phyloP scores from a whole-genome alignment of 2,329 filamentous ascomycete species.

The Cladosporium sp. region DNA sequence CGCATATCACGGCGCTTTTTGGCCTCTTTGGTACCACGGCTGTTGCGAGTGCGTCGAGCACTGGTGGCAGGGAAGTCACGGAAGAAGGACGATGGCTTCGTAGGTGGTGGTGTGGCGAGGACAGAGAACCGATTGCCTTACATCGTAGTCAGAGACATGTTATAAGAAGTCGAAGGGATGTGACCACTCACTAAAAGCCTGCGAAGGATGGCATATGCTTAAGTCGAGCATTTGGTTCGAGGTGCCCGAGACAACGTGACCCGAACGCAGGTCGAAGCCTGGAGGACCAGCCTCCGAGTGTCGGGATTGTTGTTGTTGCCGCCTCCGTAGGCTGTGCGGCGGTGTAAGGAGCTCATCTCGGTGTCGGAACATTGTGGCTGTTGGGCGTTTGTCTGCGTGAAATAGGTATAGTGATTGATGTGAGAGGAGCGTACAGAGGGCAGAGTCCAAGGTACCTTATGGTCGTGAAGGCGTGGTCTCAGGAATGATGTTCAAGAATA shows the following conservation, averaged over 20 bases:
- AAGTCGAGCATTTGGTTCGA: slow-evolving; percentile 28
- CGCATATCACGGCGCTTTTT: slow-evolving; percentile 37
- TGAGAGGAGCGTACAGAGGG: slow-evolving; percentile 2
- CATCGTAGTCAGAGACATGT: not conserved
- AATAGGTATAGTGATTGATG: slow-evolving; percentile 19
- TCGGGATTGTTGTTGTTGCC: slow-evolving; percentile 18
- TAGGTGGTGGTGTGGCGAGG: slow-evolving; percentile 25
- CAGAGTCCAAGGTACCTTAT: not conserved
- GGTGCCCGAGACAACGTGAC: not conserved
- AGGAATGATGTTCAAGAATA: not conserved
- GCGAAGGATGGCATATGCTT: slow-evolving; percentile 33
- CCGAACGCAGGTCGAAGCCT: slow-evolving; percentile 15
- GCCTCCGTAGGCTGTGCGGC: slow-evolving; percentile 26
- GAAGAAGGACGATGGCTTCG: slow-evolving; percentile 7
- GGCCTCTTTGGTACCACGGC: slow-evolving; percentile 34
- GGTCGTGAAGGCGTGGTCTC: slow-evolving; percentile 7
- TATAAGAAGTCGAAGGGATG: not conserved
- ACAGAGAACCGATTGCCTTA: slow-evolving; percentile 35
- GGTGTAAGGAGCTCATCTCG: slow-evolving; percentile 24
- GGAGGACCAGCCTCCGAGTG: slow-evolving; percentile 23
- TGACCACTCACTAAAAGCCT: slow-evolving; percentile 26
- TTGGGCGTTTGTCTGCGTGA: slow-evolving; percentile 11
- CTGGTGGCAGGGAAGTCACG: slow-evolving; percentile 24
- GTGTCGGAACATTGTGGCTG: slow-evolving; percentile 29
- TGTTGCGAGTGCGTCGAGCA: slow-evolving; percentile 32